Evolutionary conservation across 352 stramenopile genomes (phyloP), one percentile per base, ranked within the genome.

Genomic region (Pythium plurisporium): DNA sequence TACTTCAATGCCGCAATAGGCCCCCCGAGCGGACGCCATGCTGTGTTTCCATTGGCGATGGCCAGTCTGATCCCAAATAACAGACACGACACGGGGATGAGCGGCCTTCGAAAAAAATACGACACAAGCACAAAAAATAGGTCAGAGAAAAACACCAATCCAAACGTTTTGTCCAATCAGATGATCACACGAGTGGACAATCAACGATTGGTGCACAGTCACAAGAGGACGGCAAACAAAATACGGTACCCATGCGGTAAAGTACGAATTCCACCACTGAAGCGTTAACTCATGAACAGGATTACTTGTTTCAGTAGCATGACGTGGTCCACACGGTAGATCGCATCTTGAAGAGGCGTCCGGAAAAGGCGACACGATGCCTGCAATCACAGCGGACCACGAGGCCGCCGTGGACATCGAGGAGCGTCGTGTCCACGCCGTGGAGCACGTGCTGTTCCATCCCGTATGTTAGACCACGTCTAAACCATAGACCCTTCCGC

Each of bases 371-470:
- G 36, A 42, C 22, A 25, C 31, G 19, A 44, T 48, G 31, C 27
- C 44, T 7, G 15, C 30, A 30, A 52, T 67, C 46, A 10, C 43
- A 4, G n/a, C 20, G 8, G 30, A 31, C 15, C 23, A 57, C n/a
- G 23, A 15, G 4, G n/a, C 37, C 30, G 41, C 41, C 2, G 25
- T 58, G 14, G 52, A 67, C n/a, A 53, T 67, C 44, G 59, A 67
- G 30, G 59, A 67, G 38, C 61, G 54, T 12, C 61, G 55, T 19
- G 29, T 44, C 2, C 61, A 64, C 20, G 61, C 33, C 8, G 25
- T 62, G 10, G 61, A 68, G 23, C 54, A 68, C 41, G 54, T 27
- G 0, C 6, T 68, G 34, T 60, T 55, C 19, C 61, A 68, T 17
- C 61, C 61, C 1, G 61, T 68, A 50, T 40, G 60, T 57, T 2